Percentiles rank a stretch among this genome's conserved stretches.
Evolutionary conservation across 495 filamentous ascomycete species (phyloP).

Genomic region (Copromyces sp.): DNA sequence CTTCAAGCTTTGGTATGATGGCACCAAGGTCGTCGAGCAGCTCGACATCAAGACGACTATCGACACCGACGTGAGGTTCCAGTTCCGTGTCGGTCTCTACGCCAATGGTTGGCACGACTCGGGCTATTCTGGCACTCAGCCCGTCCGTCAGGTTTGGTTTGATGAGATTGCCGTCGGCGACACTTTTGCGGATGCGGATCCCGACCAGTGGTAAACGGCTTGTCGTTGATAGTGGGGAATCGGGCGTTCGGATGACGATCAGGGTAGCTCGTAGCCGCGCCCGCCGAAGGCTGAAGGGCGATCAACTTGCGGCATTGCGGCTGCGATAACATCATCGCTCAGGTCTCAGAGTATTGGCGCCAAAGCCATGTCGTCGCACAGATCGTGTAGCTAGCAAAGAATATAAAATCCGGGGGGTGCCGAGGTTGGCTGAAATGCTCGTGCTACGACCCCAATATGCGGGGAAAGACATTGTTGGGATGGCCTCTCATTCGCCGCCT

Average conservation of each 20-base stretch:
- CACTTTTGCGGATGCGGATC: conserved; percentile 38
- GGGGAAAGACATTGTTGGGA: neutral
- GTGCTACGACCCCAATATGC: neutral
- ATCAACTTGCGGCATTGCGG: neutral
- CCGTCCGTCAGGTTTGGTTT: conserved; percentile 41
- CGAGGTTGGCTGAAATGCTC: neutral
- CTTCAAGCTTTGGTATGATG: conserved; percentile 44
- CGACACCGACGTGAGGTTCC: conserved; percentile 34
- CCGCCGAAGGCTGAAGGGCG: neutral
- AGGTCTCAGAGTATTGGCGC: neutral
- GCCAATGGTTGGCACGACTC: conserved; percentile 47
- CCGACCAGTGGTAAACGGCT: conserved; percentile 4
- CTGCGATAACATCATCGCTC: neutral
- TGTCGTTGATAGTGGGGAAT: neutral
- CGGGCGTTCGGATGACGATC: neutral
- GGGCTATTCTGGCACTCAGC: conserved; percentile 36
- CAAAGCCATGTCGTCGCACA: neutral
- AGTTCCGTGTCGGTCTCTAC: conserved; percentile 46
- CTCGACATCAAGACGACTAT: conserved; percentile 37
- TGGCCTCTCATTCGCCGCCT: neutral
- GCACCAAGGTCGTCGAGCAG: conserved; percentile 35
- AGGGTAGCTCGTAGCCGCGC: neutral
- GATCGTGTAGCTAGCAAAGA: neutral
- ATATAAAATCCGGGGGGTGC: neutral
- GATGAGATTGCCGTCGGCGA: conserved; percentile 43